Base-by-base conservation (phyloP, 2,329 filamentous ascomycete species). In the Aspergillus sp. region DNA sequence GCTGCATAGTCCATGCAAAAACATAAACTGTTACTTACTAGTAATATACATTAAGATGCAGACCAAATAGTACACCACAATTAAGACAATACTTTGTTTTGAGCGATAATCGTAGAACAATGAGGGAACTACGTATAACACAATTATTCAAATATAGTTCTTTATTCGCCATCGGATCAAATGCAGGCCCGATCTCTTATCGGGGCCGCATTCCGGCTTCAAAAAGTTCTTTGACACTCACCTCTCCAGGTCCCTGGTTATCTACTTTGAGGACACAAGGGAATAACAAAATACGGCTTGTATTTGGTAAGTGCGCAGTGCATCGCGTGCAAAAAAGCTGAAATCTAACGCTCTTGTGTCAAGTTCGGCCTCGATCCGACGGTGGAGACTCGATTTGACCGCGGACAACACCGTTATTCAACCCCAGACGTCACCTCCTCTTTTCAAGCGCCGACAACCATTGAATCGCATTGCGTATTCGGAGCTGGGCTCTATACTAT, bases 181-280 rank as follows among this genome's bases (percentile, higher is more conserved):
- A 62, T 62, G 56, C 58, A 61, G 52, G 61, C 59, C 64, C 65
- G 65, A 59, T 35, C 58, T 58, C 64, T 67, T 66, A 62, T 66
- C 65, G 52, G 61, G 58, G 56, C 61, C 53, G 59, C 59, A 56
- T 56, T 60, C 46, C 60, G 58, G 9, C 27, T 31, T 12, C 56
- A 46, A 61, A 62, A 61, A 61, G 60, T 55, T 62, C 56, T 61
- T 47, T 23, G 33, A 47, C 52, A 19, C 41, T 7, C 33, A n/a
- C 15, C 17, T 7, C 21, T 14, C 31, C 21, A 19, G 8, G 15
- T 21, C 17, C 41, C 35, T 25, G n/a, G 50, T 58, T 45, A 43
- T 48, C 56, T 35, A 44, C 39, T 50, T 27, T 41, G 27, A 33
- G 25, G 49, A 19, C 33, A 19, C 25, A 27, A n/a, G 25, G 14